Percentiles rank a stretch among this genome's conserved stretches.
Conservation (phyloP, 331 rosid species). For the Prunus yedoensis region DNA sequence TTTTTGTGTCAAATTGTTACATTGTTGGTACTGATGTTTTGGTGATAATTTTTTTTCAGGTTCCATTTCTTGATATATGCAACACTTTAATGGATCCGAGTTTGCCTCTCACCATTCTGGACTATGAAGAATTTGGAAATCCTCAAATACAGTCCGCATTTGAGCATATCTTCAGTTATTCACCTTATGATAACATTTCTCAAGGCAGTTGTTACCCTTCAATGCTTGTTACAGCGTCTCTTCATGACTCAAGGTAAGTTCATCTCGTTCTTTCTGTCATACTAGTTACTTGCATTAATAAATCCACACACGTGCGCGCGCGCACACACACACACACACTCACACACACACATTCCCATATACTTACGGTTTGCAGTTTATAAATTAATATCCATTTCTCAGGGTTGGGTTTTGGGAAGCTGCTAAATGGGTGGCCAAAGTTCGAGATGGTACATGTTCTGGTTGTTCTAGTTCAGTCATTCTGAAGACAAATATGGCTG, state of each 20-base stretch:
- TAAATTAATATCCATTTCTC: conserved; percentile 31
- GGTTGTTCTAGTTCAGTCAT: conserved; percentile 60
- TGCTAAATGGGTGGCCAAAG: conserved; percentile 91
- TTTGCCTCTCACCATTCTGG: conserved; percentile 85
- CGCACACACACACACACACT: too few species aligned
- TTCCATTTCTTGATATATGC: conserved; percentile 92
- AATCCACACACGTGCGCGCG: too few species aligned
- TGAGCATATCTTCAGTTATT: conserved; percentile 58
- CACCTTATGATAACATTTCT: conserved; percentile 85
- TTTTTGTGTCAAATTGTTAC: neutral
- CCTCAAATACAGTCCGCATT: conserved; percentile 56
- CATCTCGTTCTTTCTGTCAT: conserved; percentile 1
- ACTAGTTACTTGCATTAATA: conserved; percentile 7
- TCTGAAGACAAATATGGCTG: conserved; percentile 78
- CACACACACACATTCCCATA: neutral
- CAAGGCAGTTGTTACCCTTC: conserved; percentile 74
- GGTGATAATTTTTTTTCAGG: conserved; percentile 47
- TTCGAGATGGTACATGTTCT: conserved; percentile 66
- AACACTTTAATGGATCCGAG: conserved; percentile 85
- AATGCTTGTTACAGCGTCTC: conserved; percentile 73
- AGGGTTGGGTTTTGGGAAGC: conserved; percentile 99
- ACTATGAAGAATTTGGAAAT: conserved; percentile 92
- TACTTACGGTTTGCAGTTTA: conserved; percentile 11
- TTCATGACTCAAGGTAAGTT: conserved; percentile 74
- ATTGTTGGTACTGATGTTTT: conserved; percentile 19